Evolutionary conservation across 371 early-diverging fungal species (phyloP).

Genomic region (Batkoa obscura): DNA sequence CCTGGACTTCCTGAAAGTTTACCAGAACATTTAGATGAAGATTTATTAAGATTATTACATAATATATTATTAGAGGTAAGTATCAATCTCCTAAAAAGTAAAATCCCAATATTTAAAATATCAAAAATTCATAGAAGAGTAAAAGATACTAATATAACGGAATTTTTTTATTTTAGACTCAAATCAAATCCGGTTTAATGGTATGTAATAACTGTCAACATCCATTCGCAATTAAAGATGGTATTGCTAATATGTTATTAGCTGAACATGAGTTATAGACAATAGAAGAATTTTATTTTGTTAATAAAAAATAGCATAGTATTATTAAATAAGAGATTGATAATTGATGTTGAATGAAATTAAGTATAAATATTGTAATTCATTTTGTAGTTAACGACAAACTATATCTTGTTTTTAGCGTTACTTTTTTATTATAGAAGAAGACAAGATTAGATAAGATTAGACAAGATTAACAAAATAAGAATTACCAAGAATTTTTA

Average conservation of each 20-base stretch:
- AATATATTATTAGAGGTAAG: background rate
- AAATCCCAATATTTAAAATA: background rate
- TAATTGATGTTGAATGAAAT: too few relatives aligned
- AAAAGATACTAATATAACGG: too few relatives aligned
- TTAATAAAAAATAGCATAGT: background rate
- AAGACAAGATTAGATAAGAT: too few relatives aligned
- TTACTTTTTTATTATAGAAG: too few relatives aligned
- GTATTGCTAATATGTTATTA: constrained; percentile 93
- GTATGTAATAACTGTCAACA: constrained; percentile 76
- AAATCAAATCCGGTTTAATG: constrained; percentile 77
- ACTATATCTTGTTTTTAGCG: too few relatives aligned
- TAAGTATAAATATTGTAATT: too few relatives aligned
- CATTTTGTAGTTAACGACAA: too few relatives aligned
- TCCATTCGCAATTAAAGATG: constrained; percentile 75
- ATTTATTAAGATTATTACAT: background rate
- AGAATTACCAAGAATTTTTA: too few relatives aligned
- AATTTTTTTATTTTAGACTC: constrained; percentile 22
- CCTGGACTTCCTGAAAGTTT: constrained; percentile 38
- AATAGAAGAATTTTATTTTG: background rate
- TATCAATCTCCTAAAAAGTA: background rate
- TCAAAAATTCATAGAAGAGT: too few relatives aligned
- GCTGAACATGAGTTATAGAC: constrained; percentile 80
- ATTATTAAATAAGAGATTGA: too few relatives aligned
- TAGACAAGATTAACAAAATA: too few relatives aligned
- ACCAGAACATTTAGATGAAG: constrained; percentile 37